phyloP scores from a whole-genome alignment of 768 basidiomycete genomes.

The Suillus subalutaceus region DNA sequence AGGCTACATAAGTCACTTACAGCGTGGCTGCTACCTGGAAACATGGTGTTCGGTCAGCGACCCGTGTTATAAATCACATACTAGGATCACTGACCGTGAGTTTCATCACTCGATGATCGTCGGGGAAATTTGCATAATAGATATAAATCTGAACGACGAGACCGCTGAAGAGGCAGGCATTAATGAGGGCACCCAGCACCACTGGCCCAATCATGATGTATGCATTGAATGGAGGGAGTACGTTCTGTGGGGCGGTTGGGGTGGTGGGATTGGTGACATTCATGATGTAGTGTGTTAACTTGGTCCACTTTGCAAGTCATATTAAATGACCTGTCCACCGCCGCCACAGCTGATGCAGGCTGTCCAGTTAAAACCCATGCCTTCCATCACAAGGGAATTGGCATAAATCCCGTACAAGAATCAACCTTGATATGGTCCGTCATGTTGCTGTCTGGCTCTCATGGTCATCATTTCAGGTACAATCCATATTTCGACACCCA shows the following conservation, averaged over 20 bases:
- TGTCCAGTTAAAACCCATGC: background rate
- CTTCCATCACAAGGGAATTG: background rate
- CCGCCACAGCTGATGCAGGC: background rate
- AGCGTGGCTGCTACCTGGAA: constrained; percentile 9
- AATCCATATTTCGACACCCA: background rate
- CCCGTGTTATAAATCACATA: background rate
- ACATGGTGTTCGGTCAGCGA: background rate
- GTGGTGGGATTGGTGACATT: background rate
- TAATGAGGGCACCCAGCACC: constrained; percentile 16
- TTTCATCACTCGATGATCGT: constrained; percentile 13
- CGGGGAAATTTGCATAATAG: constrained; percentile 17
- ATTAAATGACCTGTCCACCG: background rate
- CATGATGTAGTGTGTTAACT: background rate
- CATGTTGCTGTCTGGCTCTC: background rate
- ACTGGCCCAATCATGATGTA: constrained; percentile 16
- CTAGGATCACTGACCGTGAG: constrained; percentile 7
- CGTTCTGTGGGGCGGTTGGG: too few species aligned
- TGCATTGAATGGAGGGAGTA: background rate
- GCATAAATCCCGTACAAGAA: background rate
- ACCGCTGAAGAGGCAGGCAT: constrained; percentile 18
- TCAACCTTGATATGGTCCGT: background rate
- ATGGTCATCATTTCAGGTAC: background rate
- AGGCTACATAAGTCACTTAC: constrained; percentile 2
- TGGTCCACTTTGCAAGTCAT: too few species aligned
- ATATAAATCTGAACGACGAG: constrained; percentile 14